Percentiles rank a stretch among this genome's conserved stretches.
Conservation (phyloP, 2,329 filamentous ascomycete genomes). For the Cercospora zeina region DNA sequence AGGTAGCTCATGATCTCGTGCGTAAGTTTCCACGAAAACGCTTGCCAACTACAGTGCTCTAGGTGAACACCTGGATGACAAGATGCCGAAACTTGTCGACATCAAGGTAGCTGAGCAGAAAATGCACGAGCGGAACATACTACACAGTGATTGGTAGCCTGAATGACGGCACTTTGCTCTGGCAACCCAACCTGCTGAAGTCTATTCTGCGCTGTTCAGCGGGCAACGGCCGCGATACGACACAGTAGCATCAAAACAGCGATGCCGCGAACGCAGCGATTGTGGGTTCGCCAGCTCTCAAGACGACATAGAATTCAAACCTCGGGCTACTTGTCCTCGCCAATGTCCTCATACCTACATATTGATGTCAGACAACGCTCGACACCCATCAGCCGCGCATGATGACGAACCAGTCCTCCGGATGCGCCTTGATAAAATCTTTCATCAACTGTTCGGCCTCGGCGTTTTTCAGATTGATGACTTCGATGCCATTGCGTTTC, state of each 20-base stretch:
- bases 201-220: neutral
- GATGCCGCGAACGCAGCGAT: neutral
- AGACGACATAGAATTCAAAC: conserved; percentile 13
- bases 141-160: conserved; percentile 40
- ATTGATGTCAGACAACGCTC: conserved; percentile 26
- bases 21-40: conserved; percentile 15
- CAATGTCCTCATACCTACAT: conserved; percentile 45
- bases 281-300: neutral
- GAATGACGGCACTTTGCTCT: neutral
- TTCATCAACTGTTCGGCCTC: conserved; percentile 70
- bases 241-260: neutral
- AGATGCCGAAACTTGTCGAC: conserved; percentile 29
- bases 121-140: conserved; percentile 42
- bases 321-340: conserved; percentile 35
- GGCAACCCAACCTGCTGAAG: neutral
- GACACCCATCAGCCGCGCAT: conserved; percentile 22
- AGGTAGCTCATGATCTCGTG: conserved; percentile 42
- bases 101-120: conserved; percentile 36
- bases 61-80: conserved; percentile 34
- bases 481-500: conserved; percentile 66
- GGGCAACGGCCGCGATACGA: neutral
- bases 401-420: conserved; percentile 59
- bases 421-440: conserved; percentile 70
- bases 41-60: conserved; percentile 37
- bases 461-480: conserved; percentile 66